A percentile compares a stretch with the other conserved stretches of the same genome.
Evolutionary conservation across 768 basidiomycete species (phyloP).

Genomic region (Amanita molliuscula): DNA sequence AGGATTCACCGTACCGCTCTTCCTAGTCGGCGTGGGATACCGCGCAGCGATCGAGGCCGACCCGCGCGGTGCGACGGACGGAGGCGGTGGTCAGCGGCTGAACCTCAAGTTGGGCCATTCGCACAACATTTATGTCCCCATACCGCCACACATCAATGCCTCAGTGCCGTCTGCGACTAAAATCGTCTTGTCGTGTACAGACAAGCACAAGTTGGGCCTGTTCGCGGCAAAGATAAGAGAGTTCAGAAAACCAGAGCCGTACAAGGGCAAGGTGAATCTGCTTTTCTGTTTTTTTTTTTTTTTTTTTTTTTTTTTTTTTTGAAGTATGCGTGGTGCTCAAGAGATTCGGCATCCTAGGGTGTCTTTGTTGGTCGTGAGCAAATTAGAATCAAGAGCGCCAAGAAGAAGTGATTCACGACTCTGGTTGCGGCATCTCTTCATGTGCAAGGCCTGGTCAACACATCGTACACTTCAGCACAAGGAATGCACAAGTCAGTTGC

Average conservation of each 20-base stretch:
- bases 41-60: slow-evolving; percentile 79
- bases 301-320: not conserved
- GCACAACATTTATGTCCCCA: slow-evolving; percentile 73
- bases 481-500: not conserved
- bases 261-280: slow-evolving; percentile 86
- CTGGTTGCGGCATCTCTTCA: not conserved
- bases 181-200: slow-evolving; percentile 71
- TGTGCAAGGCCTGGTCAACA: not conserved
- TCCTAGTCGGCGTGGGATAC: slow-evolving; percentile 93
- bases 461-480: not conserved
- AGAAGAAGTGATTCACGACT: slow-evolving; percentile 73
- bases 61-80: slow-evolving; percentile 48
- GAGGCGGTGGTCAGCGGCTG: slow-evolving; percentile 55
- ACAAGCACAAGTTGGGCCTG: slow-evolving; percentile 81
- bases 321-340: not conserved
- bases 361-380: slow-evolving; percentile 92
- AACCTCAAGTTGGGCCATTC: slow-evolving; percentile 92
- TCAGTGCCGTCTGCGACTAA: slow-evolving; percentile 78
- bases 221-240: slow-evolving; percentile 82
- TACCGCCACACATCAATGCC: slow-evolving; percentile 74
- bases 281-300: not conserved
- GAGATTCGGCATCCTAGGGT: slow-evolving; percentile 39
- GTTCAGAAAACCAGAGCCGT: slow-evolving; percentile 89
- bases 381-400: slow-evolving; percentile 83
- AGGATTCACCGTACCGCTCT: slow-evolving; percentile 76